Evolutionary conservation across 257 asterid genomes (phyloP).

Genomic region (Solanum sparsipilum): DNA sequence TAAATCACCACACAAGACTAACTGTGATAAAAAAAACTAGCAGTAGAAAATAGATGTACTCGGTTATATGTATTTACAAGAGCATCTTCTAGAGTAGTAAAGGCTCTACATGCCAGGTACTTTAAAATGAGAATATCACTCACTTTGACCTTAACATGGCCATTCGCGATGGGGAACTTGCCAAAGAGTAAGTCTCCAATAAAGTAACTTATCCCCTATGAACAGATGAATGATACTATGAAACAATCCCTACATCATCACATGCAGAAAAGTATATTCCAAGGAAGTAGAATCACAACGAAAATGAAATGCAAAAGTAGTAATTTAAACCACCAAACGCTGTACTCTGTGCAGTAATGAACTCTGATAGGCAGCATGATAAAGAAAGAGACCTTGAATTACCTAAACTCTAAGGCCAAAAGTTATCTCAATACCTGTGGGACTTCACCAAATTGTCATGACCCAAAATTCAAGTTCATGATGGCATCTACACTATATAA

Average conservation of each 20-base stretch:
- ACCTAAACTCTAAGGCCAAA: too few species aligned
- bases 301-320: neutral
- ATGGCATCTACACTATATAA: neutral
- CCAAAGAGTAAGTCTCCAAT: neutral
- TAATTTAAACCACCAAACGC: neutral
- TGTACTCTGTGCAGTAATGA: neutral
- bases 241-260: neutral
- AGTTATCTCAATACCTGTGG: too few species aligned
- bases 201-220: neutral
- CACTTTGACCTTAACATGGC: neutral
- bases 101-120: neutral
- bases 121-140: neutral
- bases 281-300: neutral
- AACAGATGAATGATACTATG: neutral
- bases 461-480: neutral
- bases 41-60: neutral
- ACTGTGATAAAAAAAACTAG: neutral
- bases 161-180: neutral
- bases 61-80: neutral
- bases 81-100: neutral
- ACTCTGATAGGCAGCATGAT: too few species aligned
- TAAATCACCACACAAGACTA: neutral
- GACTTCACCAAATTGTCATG: too few species aligned
- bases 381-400: too few species aligned
- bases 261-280: neutral